phyloP scores from a whole-genome alignment of 148 eudicot genomes.

The Agrostemma githago region DNA sequence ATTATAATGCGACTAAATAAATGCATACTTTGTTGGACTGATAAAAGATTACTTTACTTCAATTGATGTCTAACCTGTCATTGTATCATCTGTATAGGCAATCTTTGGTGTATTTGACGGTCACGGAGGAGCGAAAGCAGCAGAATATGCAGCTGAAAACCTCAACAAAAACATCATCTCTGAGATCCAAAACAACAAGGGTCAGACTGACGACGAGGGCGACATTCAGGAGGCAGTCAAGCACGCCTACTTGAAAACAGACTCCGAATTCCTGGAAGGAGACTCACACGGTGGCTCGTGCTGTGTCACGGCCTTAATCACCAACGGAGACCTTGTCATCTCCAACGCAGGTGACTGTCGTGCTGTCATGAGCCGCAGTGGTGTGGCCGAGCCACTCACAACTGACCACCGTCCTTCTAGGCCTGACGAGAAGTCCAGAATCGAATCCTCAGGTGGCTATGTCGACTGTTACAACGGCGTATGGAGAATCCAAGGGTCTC shows the following conservation, averaged over 20 bases:
- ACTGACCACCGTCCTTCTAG: slow-evolving; percentile 75
- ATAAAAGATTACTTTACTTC: no score
- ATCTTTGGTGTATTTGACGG: slow-evolving; percentile 88
- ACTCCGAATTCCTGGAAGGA: slow-evolving; percentile 54
- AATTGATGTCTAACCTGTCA: slow-evolving; percentile 15
- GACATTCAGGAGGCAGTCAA: slow-evolving; percentile 49
- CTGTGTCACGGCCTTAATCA: slow-evolving; percentile 73
- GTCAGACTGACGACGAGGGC: slow-evolving; percentile 14
- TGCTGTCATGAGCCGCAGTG: slow-evolving; percentile 74
- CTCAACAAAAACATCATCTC: slow-evolving; percentile 49
- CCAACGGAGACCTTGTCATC: slow-evolving; percentile 58
- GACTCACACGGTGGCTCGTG: slow-evolving; percentile 66
- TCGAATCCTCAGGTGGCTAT: slow-evolving; percentile 73
- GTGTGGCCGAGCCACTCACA: slow-evolving; percentile 74
- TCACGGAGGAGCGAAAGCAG: slow-evolving; percentile 82
- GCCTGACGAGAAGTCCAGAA: slow-evolving; percentile 64
- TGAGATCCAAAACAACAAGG: slow-evolving; percentile 32
- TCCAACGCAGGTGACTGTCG: slow-evolving; percentile 96
- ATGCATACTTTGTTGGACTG: no score
- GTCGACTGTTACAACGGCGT: slow-evolving; percentile 72
- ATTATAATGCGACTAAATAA: no score
- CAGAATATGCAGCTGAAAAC: slow-evolving; percentile 67
- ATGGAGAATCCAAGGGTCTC: slow-evolving; percentile 79
- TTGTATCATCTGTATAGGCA: slow-evolving; percentile 39
- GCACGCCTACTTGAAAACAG: slow-evolving; percentile 60